Percentiles rank a stretch among this genome's conserved stretches.
phyloP scores from a whole-genome alignment of 208 protist genomes.

The Naegleria lovaniensis region DNA sequence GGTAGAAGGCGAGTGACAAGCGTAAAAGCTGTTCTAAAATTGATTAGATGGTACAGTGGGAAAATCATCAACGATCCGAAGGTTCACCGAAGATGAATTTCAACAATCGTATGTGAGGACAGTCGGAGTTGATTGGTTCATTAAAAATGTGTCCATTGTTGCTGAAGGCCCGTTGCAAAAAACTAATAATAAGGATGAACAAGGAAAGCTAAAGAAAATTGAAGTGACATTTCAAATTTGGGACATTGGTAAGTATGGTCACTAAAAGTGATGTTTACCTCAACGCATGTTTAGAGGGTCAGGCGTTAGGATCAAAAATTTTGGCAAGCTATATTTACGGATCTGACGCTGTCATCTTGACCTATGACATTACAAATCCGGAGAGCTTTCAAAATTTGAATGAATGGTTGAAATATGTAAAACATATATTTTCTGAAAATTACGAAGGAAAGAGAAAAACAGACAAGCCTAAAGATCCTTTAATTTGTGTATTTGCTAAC shows the following conservation, averaged over 20 bases:
- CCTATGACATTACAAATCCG: constrained; percentile 84
- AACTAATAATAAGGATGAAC: background rate
- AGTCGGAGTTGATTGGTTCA: constrained; percentile 88
- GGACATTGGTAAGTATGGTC: constrained; percentile 76
- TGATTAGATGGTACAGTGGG: constrained; percentile 65
- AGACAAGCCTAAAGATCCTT: constrained; percentile 37
- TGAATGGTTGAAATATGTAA: constrained; percentile 73
- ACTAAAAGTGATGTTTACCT: background rate
- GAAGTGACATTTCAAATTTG: constrained; percentile 77
- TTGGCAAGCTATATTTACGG: constrained; percentile 83
- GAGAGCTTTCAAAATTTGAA: constrained; percentile 79
- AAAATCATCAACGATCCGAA: constrained; percentile 79
- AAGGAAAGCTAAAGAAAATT: constrained; percentile 25
- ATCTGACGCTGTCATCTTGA: constrained; percentile 73
- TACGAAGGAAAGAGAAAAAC: constrained; percentile 7
- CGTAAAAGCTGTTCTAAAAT: too few relatives aligned
- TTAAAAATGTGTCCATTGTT: constrained; percentile 72
- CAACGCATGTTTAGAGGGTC: constrained; percentile 37
- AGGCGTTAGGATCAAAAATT: constrained; percentile 85
- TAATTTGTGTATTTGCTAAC: constrained; percentile 74
- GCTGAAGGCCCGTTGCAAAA: background rate
- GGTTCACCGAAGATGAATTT: constrained; percentile 75
- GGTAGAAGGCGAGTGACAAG: background rate
- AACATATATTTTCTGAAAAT: constrained; percentile 32
- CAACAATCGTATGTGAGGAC: constrained; percentile 83